Base-by-base conservation (phyloP, 805 yeast genomes). In the Spathaspora boniae region DNA sequence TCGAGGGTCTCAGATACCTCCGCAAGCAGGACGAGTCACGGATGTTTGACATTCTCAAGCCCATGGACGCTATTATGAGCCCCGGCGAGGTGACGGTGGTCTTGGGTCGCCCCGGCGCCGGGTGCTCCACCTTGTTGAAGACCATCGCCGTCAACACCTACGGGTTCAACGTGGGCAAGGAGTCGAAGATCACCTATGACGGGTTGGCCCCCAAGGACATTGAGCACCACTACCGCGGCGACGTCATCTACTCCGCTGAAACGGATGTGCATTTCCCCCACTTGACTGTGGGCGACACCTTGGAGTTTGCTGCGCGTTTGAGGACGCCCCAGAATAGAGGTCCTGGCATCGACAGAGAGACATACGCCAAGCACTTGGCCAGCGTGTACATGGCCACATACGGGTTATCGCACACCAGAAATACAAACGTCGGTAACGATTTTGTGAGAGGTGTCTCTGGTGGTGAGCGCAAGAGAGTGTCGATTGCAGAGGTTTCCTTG, bases 401-500 rank as follows among this genome's bases (percentile, higher is more conserved):
- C 43, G 83, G 82, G 40, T 60, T 78, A 45, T 65, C 71, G 30
- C 83, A 80, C 53, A 77, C 82, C 9, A 68, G 72, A 42, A 65
- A 76, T 43, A 80, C 86, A 15, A 67, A 76, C 33, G 85, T 80
- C 34, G 86, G 86, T 53, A 72, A 75, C 46, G 85, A 80, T 53
- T 74, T 72, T 37, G 76, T 80, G 12, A 68, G 84, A 56, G 86
- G 86, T 57, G 77, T 80, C 30, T 78, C 84, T 23, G 86, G 86
- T 50, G 86, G 86, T 60, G 83, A 80, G 60, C 63, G 86, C 47
- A 80, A 80, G 60, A 75, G 86, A 62, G 84, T 79, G 16, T 77
- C 84, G 4, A 72, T 80, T 46, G 85, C 81, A 3, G 86, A 80
- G 56, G 82, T 76, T 3, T 68, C 74, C 47, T 68, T 74, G 21